Base-by-base conservation (phyloP, 345 rosid species). In the Gossypium herbaceum region DNA sequence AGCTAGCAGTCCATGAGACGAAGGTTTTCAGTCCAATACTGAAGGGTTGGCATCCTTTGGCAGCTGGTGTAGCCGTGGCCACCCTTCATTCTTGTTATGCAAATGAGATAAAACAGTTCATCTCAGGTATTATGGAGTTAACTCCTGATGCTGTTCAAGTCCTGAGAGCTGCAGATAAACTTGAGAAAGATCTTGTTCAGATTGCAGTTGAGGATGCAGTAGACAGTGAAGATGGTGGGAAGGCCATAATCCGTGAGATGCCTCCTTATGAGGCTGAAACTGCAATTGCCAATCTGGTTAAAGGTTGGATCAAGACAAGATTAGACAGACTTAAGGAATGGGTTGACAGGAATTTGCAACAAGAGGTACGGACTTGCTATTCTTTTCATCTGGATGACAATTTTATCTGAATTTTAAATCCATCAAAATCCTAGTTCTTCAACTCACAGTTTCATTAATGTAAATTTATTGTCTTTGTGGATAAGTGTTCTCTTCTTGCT, bases 191-290 rank as follows among this genome's bases (percentile, higher is more conserved):
- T 91, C 98, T 94, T 52, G 98, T 94, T 60, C 98, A 91, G 85
- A 92, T 94, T 69, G 98, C 98, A 27, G 98, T 94, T 24, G 98
- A 92, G 85, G 98, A 94, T 86, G 88, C 98, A 2, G 98, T 94
- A 73, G 96, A 94, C 78, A 88, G 98, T 75, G 98, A 94, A 76
- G 98, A 94, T 80, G 98, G 98, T 68, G 98, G 98, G 71, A 94
- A 94, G 85, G 97, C 94, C 65, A 91, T 94, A 71, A 94, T 94
- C 72, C 94, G 98, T 29, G 98, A 94, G 83, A 94, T 94, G 98
- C 96, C 98, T 76, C 98, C 98, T 34, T 94, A 74, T 65, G 98
- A 94, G 80, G 98, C 98, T n/a, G 98, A 92, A 79, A 82, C 90
- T 7, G 93, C 92, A 55, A 92, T 94, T 74, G 96, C 93, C 75